phyloP scores from a whole-genome alignment of 257 asterid species.

The Linaria vulgaris region DNA sequence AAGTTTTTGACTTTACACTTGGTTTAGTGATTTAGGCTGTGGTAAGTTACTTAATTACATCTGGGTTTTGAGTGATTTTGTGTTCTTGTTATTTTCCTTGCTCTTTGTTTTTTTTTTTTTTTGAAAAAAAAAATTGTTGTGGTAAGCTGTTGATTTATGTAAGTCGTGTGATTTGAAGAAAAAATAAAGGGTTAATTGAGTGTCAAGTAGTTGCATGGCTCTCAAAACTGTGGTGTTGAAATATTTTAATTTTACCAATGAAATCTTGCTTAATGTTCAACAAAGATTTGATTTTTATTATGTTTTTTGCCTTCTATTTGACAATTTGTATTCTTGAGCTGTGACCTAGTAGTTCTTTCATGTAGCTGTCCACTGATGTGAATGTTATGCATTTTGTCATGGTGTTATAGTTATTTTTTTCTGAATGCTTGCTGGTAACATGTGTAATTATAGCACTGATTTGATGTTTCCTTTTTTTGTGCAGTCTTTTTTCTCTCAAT shows the following conservation, averaged over 20 bases:
- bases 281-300: not conserved
- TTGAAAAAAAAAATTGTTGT: too few relatives aligned
- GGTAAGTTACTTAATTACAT: too few relatives aligned
- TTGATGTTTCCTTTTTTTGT: conserved; percentile 19
- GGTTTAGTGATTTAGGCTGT: not conserved
- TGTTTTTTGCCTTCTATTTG: not conserved
- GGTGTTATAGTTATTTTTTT: not conserved
- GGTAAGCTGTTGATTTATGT: not conserved
- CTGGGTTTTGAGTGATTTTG: not conserved
- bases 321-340: not conserved
- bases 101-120: not conserved
- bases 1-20: not conserved
- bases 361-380: not conserved
- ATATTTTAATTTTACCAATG: not conserved
- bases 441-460: conserved; percentile 4
- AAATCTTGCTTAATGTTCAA: not conserved
- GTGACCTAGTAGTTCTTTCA: not conserved
- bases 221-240: not conserved
- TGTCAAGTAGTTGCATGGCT: not conserved
- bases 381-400: conserved; percentile 8
- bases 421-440: conserved; percentile 7
- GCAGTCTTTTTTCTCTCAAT: conserved; percentile 15
- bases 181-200: not conserved
- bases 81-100: not conserved
- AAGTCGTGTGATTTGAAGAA: not conserved